phyloP scores from a whole-genome alignment of 1,284 basidiomycete genomes.

The Schizophyllum amplum region DNA sequence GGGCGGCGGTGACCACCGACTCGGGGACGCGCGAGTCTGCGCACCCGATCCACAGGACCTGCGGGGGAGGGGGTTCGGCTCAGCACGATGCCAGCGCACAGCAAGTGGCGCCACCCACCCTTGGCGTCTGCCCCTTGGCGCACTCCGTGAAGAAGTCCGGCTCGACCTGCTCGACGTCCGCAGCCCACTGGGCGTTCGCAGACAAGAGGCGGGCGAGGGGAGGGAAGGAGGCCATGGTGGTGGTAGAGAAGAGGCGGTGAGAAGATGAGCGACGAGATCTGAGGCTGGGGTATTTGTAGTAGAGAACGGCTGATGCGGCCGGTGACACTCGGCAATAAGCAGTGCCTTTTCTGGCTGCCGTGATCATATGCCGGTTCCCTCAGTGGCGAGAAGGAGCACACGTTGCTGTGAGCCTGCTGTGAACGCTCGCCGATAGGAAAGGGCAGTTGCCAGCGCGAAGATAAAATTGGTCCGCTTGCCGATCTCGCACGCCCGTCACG shows the following conservation, averaged over 20 bases:
- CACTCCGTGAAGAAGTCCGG: conserved; percentile 56
- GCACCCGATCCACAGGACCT: conserved; percentile 72
- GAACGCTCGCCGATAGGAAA: neutral
- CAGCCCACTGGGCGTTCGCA: conserved; percentile 57
- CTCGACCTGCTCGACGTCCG: conserved; percentile 43
- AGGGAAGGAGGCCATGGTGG: conserved; percentile 17
- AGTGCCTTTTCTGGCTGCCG: neutral
- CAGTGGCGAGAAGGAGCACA: neutral
- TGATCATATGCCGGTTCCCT: neutral
- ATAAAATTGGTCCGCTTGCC: conserved; percentile 1
- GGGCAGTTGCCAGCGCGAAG: neutral
- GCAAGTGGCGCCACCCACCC: conserved; percentile 44
- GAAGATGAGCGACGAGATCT: neutral
- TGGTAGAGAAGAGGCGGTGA: conserved; percentile 9
- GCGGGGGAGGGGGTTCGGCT: conserved; percentile 4
- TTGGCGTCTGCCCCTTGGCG: conserved; percentile 64
- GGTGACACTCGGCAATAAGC: neutral
- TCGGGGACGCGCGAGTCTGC: conserved; percentile 64
- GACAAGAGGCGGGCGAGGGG: conserved; percentile 38
- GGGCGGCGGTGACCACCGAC: conserved; percentile 40
- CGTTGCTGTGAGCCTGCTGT: conserved; percentile 30
- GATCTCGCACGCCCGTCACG: conserved; percentile 24
- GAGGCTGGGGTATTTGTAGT: neutral
- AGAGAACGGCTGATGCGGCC: neutral
- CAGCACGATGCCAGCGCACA: conserved; percentile 24